These are phyloP conservation scores for Scutellaria barbata DNA, from an alignment of 257 asterid genomes.

Conservation along the genomic window DNA sequence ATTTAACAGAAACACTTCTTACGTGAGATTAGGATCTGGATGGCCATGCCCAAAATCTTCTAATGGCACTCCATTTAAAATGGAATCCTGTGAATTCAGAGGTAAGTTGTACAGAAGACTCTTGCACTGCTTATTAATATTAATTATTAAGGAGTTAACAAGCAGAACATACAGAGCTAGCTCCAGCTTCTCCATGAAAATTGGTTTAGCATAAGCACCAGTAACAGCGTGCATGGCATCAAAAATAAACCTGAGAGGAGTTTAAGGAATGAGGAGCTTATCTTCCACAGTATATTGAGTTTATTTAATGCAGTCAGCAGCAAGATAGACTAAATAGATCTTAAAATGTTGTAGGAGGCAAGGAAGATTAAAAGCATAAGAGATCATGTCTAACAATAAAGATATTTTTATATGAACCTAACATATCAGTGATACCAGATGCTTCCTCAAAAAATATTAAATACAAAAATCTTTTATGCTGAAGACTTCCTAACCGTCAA, in stretches of 20 bases:
- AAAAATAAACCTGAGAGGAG: conserved; percentile 72
- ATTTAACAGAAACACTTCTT: conserved; percentile 44
- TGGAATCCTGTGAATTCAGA: conserved; percentile 60
- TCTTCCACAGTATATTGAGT: conserved; percentile 5
- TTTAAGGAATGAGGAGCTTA: background rate
- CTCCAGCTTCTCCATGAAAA: conserved; percentile 93
- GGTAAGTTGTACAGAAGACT: conserved; percentile 12
- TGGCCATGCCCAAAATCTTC: conserved; percentile 99
- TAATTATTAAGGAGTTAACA: conserved; percentile 9
- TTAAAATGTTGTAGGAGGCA: background rate
- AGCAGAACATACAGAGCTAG: conserved; percentile 60
- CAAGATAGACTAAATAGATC: conserved; percentile 3
- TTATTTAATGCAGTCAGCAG: background rate
- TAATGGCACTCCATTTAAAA: conserved; percentile 83
- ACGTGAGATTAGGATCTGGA: conserved; percentile 99
- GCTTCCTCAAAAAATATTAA: background rate
- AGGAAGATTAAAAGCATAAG: conserved; percentile 1
- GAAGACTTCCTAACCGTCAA: too few species aligned
- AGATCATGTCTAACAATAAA: background rate
- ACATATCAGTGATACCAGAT: conserved; percentile 4
- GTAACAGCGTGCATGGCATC: conserved; percentile 99
- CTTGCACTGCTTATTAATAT: background rate
- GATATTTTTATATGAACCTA: background rate
- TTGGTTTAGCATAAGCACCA: conserved; percentile 97
- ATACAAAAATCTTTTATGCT: background rate